Percentiles rank a stretch among this genome's conserved stretches.
These are phyloP conservation scores for Cicer yamashitae DNA, from an alignment of 306 rosid species.

Conservation along the genomic window DNA sequence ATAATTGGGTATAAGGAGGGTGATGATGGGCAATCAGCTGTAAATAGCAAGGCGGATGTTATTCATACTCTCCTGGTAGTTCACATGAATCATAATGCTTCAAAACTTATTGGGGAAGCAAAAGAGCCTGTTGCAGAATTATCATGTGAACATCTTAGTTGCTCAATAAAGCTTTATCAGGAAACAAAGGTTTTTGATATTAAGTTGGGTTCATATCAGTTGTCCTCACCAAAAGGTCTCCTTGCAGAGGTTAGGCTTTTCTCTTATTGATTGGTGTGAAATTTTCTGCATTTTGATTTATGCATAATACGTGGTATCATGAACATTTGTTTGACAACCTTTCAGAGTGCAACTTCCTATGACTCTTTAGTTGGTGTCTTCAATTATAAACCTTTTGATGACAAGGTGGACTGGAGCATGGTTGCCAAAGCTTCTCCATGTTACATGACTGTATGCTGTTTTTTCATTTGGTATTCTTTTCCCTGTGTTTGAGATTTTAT, in stretches of 20 bases:
- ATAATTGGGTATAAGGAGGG: slow-evolving; percentile 96
- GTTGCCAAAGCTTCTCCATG: slow-evolving; percentile 97
- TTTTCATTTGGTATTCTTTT: slow-evolving; percentile 19
- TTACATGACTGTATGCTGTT: slow-evolving; percentile 85
- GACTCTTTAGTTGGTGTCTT: slow-evolving; percentile 83
- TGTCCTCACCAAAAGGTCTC: slow-evolving; percentile 89
- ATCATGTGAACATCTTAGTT: slow-evolving; percentile 85
- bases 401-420: slow-evolving; percentile 94
- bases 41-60: slow-evolving; percentile 65
- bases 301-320: slow-evolving; percentile 29
- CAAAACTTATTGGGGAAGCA: slow-evolving; percentile 86
- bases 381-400: slow-evolving; percentile 79
- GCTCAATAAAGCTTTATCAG: slow-evolving; percentile 84
- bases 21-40: slow-evolving; percentile 59
- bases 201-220: slow-evolving; percentile 82
- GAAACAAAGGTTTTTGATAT: slow-evolving; percentile 86
- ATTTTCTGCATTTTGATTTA: slow-evolving; percentile 21
- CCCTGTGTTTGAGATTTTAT: slow-evolving; percentile 34
- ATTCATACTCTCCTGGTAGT: slow-evolving; percentile 78
- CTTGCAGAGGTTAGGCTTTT: slow-evolving; percentile 78
- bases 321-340: slow-evolving; percentile 42
- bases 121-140: slow-evolving; percentile 76
- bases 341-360: slow-evolving; percentile 83
- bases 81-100: slow-evolving; percentile 90
- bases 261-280: slow-evolving; percentile 27